Percentiles rank a stretch among this genome's conserved stretches.
These are phyloP conservation scores for Skeletonema grethae DNA, from an alignment of 108 stramenopile species.

Conservation along the genomic window DNA sequence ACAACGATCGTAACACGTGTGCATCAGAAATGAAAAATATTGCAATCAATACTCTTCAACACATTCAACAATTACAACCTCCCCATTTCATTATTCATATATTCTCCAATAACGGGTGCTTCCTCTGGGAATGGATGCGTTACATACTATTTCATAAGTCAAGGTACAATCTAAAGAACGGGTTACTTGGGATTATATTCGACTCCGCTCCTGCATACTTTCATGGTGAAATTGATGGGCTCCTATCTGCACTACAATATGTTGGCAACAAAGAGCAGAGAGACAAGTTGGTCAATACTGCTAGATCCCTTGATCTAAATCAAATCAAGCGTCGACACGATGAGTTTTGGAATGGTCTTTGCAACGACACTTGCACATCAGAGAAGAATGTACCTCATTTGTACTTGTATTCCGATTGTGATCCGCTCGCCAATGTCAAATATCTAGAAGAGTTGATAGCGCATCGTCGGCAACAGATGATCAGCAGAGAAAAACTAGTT, in stretches of 20 bases:
- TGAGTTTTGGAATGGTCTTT: conserved; percentile 56
- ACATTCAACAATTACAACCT: conserved; percentile 47
- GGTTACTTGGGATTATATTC: conserved; percentile 64
- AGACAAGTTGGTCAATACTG: conserved; percentile 23
- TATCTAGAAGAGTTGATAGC: conserved; percentile 48
- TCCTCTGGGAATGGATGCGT: conserved; percentile 81
- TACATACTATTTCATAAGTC: conserved; percentile 36
- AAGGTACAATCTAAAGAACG: conserved; percentile 16
- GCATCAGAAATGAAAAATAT: conserved; percentile 50
- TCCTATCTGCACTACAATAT: conserved; percentile 31
- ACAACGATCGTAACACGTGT: conserved; percentile 1
- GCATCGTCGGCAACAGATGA: conserved; percentile 32
- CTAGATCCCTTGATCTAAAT: conserved; percentile 10
- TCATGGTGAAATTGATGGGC: conserved; percentile 15
- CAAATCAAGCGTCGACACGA: conserved; percentile 29
- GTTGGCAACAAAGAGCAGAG: conserved; percentile 21
- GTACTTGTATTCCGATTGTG: conserved; percentile 70
- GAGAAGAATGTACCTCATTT: conserved; percentile 60
- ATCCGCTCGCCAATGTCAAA: conserved; percentile 48
- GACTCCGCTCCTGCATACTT: conserved; percentile 77
- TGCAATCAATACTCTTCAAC: conserved; percentile 51
- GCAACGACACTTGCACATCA: conserved; percentile 19
- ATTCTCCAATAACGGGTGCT: conserved; percentile 89
- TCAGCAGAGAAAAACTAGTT: conserved; percentile 38
- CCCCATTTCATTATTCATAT: conserved; percentile 57